Evolutionary conservation across 768 basidiomycete genomes (phyloP).

Genomic region (Tulasnella sp.): DNA sequence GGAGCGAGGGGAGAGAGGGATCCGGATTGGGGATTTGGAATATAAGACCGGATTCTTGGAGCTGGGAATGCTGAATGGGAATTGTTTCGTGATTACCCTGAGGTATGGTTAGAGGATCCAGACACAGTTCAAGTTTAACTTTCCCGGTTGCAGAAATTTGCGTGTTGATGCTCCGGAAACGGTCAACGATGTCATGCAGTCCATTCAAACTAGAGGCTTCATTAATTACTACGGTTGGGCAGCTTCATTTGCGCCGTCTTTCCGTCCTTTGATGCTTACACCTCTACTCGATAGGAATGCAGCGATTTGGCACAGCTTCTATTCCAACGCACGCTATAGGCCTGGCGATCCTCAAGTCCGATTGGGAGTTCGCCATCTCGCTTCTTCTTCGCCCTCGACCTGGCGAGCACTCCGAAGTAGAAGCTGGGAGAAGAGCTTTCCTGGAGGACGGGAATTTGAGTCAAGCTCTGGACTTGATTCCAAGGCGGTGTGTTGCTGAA

Average conservation of each 20-base stretch:
- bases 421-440: constrained; percentile 80
- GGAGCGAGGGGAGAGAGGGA: constrained; percentile 81
- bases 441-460: constrained; percentile 75
- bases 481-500: constrained; percentile 89
- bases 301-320: constrained; percentile 95
- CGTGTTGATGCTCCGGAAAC: constrained; percentile 68
- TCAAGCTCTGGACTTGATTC: constrained; percentile 80
- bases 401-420: constrained; percentile 87
- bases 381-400: constrained; percentile 77
- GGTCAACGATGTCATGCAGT: constrained; percentile 70
- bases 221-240: constrained; percentile 91
- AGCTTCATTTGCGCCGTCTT: background rate
- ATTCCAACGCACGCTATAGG: constrained; percentile 95
- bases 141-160: constrained; percentile 59
- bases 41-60: constrained; percentile 82
- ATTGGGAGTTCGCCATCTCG: constrained; percentile 85
- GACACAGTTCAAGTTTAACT: background rate
- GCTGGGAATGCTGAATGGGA: constrained; percentile 94
- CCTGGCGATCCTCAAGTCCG: constrained; percentile 77
- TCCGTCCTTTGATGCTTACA: constrained; percentile 9
- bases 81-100: constrained; percentile 90
- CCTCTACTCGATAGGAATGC: constrained; percentile 66
- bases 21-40: constrained; percentile 81
- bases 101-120: constrained; percentile 51
- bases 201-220: constrained; percentile 80